Conservation (phyloP, 2,329 filamentous ascomycete genomes). For the Cytospora schulzeri region DNA sequence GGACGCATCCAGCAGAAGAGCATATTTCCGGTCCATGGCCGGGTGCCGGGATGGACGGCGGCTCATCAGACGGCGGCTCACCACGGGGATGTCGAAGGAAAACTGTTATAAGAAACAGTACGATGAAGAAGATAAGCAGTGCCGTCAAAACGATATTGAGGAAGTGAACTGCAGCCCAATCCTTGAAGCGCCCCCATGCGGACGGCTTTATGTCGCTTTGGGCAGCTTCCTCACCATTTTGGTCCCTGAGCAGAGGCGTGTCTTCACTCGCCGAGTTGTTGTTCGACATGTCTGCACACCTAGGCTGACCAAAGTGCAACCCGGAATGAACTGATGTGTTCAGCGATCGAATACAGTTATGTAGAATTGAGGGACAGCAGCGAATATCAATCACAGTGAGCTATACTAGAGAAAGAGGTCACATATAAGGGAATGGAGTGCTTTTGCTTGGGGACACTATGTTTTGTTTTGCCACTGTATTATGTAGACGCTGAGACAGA, state of each 20-base stretch:
- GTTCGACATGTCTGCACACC: conserved; percentile 1
- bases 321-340: no score
- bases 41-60: conserved; percentile 1
- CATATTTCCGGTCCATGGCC: conserved; percentile 18
- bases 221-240: conserved; percentile 15
- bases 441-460: background rate
- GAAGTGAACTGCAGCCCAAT: conserved; percentile 19
- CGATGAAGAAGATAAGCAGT: conserved; percentile 20
- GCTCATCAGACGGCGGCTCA: background rate
- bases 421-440: background rate
- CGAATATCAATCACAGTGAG: background rate
- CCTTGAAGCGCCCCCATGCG: conserved; percentile 6
- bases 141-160: conserved; percentile 18
- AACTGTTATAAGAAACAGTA: conserved; percentile 13
- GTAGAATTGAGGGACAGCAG: background rate
- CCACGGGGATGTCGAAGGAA: background rate
- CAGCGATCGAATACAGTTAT: background rate
- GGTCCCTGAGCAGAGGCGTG: conserved; percentile 24
- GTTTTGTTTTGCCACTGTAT: background rate
- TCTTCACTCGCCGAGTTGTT: conserved; percentile 17
- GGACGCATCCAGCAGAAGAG: conserved; percentile 26
- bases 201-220: background rate
- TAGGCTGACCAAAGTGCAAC: background rate
- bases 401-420: background rate
- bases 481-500: background rate